These are phyloP conservation scores for Leishmania guyanensis DNA, from an alignment of 208 protist species.

Conservation along the genomic window DNA sequence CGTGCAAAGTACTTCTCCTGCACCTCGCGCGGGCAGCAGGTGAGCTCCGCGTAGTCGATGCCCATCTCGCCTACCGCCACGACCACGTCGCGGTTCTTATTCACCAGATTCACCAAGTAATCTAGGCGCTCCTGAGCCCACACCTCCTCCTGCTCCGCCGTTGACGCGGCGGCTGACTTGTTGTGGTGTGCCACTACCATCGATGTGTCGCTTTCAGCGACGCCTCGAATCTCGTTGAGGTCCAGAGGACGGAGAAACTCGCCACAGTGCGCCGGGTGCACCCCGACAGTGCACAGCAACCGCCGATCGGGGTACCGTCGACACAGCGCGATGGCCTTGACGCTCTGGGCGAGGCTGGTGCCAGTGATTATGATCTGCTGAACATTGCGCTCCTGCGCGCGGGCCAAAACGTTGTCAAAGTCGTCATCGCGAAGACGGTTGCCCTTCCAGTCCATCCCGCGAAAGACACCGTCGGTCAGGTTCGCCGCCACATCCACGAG, in stretches of 20 bases:
- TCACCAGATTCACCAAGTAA: conserved; percentile 58
- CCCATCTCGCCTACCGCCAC: conserved; percentile 90
- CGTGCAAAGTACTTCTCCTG: conserved; percentile 74
- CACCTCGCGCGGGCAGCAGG: conserved; percentile 66
- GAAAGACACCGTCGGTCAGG: conserved; percentile 90
- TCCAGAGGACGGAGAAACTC: conserved; percentile 70
- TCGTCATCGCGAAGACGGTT: conserved; percentile 80
- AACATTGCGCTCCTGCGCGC: conserved; percentile 60
- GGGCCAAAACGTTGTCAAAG: conserved; percentile 72
- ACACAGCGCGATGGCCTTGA: conserved; percentile 84
- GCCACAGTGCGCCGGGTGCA: conserved; percentile 81
- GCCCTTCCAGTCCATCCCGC: conserved; percentile 83
- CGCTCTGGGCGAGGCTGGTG: conserved; percentile 71
- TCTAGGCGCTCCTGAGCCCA: conserved; percentile 47
- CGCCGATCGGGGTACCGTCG: conserved; percentile 51
- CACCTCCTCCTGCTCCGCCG: conserved; percentile 21
- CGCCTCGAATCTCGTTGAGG: conserved; percentile 25
- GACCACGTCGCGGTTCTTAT: conserved; percentile 80
- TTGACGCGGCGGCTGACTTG: neutral
- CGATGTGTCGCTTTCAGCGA: conserved; percentile 37
- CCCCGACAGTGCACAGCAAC: conserved; percentile 80
- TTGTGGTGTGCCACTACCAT: conserved; percentile 33
- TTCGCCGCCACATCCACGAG: conserved; percentile 91
- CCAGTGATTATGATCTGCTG: conserved; percentile 86
- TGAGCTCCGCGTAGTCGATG: conserved; percentile 92